Base-by-base conservation (phyloP, 2,329 filamentous ascomycete species). In the Penicillium sp. region DNA sequence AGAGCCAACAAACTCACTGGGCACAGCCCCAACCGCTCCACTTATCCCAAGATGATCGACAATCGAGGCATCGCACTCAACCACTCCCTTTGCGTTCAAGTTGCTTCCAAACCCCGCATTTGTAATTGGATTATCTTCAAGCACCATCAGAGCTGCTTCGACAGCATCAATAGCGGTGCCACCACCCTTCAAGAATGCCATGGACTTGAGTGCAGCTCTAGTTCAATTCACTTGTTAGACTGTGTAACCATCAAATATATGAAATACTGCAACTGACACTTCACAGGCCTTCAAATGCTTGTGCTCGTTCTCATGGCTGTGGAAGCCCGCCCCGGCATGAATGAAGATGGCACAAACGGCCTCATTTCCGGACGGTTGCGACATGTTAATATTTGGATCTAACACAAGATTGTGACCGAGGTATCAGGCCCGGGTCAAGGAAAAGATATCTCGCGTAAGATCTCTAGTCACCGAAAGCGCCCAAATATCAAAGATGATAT, bases 41-140 rank as follows among this genome's bases (percentile, higher is more conserved):
- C 93, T 97, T 61, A 91, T 86, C 40, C 95, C 94, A 48, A 88
- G 79, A 70, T 97, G 89, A 68, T 99, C 92, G 38, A 99, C 89
- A 51, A 99, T 84, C 0, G 91, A 92, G 53, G 94, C 94, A 78
- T 99, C 94, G 65, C 92, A 95, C 73, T 99, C 94, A 12, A 97
- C 94, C 1, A 86, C 84, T 1, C 94, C 94, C 64, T 97, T 88
- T 60, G 96, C 89, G 42, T 90, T 88, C 25, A 99, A 79, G 67
- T 99, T 99, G 75, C 94, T 99, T 44, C 95, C 94, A 70, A 89
- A 97, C 0, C 94, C 94, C 36, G 93, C 90, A 72, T 99, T 99
- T 35, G 95, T 99, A 62, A 99, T 95, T 67, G 97, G 91, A 55
- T 89, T 87, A 70, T 99, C 90, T 75, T 99, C 94, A 17, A 99